Percentiles rank a stretch among this genome's conserved stretches.
Evolutionary conservation across 2,329 filamentous ascomycete species (phyloP).

Genomic region (Neoscytalidium dimidiatum): DNA sequence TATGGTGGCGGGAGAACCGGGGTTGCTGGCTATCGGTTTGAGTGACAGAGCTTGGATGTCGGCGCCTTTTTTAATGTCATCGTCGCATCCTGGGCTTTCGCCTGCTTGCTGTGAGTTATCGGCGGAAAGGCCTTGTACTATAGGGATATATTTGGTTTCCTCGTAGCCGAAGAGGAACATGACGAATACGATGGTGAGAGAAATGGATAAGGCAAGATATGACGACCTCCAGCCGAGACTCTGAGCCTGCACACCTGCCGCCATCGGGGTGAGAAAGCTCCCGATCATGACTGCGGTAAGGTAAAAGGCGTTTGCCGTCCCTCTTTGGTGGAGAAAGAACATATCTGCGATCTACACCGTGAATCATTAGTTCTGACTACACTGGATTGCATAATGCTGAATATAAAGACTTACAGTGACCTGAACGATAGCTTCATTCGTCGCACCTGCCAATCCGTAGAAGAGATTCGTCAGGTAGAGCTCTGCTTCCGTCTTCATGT

Average conservation of each 20-base stretch:
- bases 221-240: slow-evolving; percentile 53
- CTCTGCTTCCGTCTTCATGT: slow-evolving; percentile 44
- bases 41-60: background rate
- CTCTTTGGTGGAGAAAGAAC: slow-evolving; percentile 53
- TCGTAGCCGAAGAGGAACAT: slow-evolving; percentile 45
- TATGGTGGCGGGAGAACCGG: background rate
- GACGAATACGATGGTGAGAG: slow-evolving; percentile 33
- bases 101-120: background rate
- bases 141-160: slow-evolving; percentile 31
- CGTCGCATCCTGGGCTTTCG: background rate
- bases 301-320: slow-evolving; percentile 51
- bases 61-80: background rate
- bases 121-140: background rate
- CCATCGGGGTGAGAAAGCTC: slow-evolving; percentile 4
- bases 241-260: background rate
- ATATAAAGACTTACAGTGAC: slow-evolving; percentile 43
- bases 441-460: slow-evolving; percentile 45
- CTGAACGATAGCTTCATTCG: slow-evolving; percentile 36
- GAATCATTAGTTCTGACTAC: no score
- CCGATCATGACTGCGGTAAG: slow-evolving; percentile 31
- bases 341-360: slow-evolving; percentile 43
- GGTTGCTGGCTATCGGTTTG: background rate
- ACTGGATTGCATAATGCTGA: no score
- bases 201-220: slow-evolving; percentile 50
- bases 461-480: slow-evolving; percentile 47